Base-by-base conservation (phyloP, 2,329 filamentous ascomycete genomes). In the Emmonsiellopsis sp. region DNA sequence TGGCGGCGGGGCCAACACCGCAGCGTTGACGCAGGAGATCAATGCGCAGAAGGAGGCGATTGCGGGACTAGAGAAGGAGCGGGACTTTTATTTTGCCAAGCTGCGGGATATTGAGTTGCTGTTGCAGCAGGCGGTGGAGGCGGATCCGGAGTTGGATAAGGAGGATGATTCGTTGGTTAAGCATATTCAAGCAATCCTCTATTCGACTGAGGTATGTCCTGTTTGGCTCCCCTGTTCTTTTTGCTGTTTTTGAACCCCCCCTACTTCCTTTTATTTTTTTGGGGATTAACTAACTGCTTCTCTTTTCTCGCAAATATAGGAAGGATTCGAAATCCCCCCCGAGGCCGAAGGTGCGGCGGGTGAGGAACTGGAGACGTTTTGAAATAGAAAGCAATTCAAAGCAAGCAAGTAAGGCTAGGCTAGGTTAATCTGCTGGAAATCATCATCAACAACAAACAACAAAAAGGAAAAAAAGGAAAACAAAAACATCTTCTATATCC, bases 1-100 rank as follows among this genome's bases (percentile, higher is more conserved):
- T 60, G 59, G 71, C 37, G 72, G 73, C 51, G 79, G 81, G 44
- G 80, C 83, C 7, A 85, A 80, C 34, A 82, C 78, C 31, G 82
- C 87, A 9, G 89, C 85, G 3, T 75, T 98, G 62, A 82, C 88
- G 68, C 81, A 87, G 67, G 93, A 97, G 79, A 93, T 95, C 68
- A 80, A 81, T 42, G 87, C 87, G 31, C 79, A 97, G 62, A 95
- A 95, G 79, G 92, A 97, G 76, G 95, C 89, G 0, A 92, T 98
- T n/a, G 79, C 83, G 10, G 93, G 93, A 1, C 79, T 98, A 42
- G 93, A 98, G 79, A 86, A 93, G 63, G 93, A 98, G 77, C 82
- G 93, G 49, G 93, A 98, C 71, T 98, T 98, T 70, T 98, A 98
- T 79, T 98, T 98, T 74, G 94, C 89, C 80, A 98, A 98, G 79